Base-by-base conservation (phyloP, 202 grass and related monocot species). In the Carex arenaria region DNA sequence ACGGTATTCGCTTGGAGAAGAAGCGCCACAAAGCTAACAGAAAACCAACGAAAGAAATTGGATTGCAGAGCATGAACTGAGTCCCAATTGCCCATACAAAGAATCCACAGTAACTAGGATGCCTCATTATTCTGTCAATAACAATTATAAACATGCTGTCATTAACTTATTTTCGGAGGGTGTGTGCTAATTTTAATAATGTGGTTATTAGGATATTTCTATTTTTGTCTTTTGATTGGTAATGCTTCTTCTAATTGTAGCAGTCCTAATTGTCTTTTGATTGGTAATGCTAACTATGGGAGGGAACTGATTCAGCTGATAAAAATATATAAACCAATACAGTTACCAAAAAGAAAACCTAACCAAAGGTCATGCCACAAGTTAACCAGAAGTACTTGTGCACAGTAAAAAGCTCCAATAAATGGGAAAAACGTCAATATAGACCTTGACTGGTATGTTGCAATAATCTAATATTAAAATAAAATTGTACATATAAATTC, bases 21-120 rank as follows among this genome's bases (percentile, higher is more conserved):
- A 91, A 96, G 34, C 81, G 72, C 93, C 93, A 93, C 67, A 89
- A 18, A 17, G 88, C 81, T 62, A 91, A 79, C 32, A 77, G 42
- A 65, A 97, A 97, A 83, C 30, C 85, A 85, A 88, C 40, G 30
- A 82, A 78, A 74, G 91, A 97, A 76, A 97, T 15, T 71, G 93
- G 93, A 91, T 97, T 97, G 69, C 93, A 91, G 30, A 97, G 81
- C 93, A 93, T 97, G 89, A 97, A 72, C 47, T 97, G 91, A 62
- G 91, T 97, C 86, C 93, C 93, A 77, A 92, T 85, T 85, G 84
- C 93, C 91, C 91, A 97, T 78, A 91, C 55, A 83, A 93, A 81
- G 82, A 97, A 97, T 31, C 93, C 93, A 84, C 84, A 91, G 84
- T 97, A 97, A n/a, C 93, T 89, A 36, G 93, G 93, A 88, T 97